Base-by-base conservation (phyloP, 495 filamentous ascomycete genomes). In the Chaetomium tenue region DNA sequence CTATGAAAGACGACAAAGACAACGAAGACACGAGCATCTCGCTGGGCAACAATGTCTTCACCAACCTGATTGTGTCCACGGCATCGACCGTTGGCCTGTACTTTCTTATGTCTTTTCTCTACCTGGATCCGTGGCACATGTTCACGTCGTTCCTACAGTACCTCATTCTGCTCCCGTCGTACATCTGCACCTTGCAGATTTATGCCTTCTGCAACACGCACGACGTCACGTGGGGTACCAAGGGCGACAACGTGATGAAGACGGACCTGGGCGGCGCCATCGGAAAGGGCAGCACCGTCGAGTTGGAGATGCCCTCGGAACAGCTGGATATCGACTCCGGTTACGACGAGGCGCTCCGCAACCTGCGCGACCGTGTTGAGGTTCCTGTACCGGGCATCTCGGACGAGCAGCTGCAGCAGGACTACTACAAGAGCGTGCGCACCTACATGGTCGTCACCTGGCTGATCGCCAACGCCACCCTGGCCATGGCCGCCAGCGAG, bases 171-270 rank as follows among this genome's bases (percentile, higher is more conserved):
- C 81, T 99, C 26, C 94, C 94, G 0, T 86, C 81, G 53, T 99
- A 98, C 79, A 95, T 99, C 77, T 97, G 94, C 82, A 97, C 91
- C 0, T 80, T 99, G 30, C 95, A 98, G 76, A 92, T 98, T 46
- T 99, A 99, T 81, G 94, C 94, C 42, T 98, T 99, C 76, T 99
- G 94, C 83, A 99, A 99, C 82, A 96, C 94, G 46, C 94, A 98
- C 83, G 94, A 98, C 78, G 92, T 98, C 15, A 96, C 93, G 5
- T 98, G 94, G 94, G 94, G 94, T 52, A 99, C 95, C 26, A 99
- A 99, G 75, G 95, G 95, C 61, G 95, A 99, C 79, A 99, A 99
- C 76, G 86, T 93, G 22, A 87, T 93, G 69, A 87, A 89, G 72
- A 95, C 88, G 48, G 95, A 99, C 74, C 86, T 99, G 3, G 95